Base-by-base conservation (phyloP, 495 filamentous ascomycete species). In the Penicillium ucsense region DNA sequence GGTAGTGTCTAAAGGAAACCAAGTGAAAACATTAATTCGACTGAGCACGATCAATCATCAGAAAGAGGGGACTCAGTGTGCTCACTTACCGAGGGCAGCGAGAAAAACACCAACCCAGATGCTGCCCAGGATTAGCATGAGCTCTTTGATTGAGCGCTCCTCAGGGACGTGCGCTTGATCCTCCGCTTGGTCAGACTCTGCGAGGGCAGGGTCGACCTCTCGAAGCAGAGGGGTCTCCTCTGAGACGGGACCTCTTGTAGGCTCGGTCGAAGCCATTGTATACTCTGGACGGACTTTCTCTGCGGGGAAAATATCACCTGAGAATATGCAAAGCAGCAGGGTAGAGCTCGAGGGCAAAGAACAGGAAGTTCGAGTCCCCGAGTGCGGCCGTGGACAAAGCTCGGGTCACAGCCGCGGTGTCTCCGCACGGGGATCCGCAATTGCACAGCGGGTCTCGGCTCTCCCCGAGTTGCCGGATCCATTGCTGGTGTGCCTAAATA, bases 91-190 rank as follows among this genome's bases (percentile, higher is more conserved):
- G 7, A 92, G 63, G 9, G 89, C 88, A 35, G 86, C 84, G 2
- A 94, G 76, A 57, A 94, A 94, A 4, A 89, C 86, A 29, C 89
- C 87, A 3, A 90, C 55, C 79, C 85, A 89, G 33, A 84, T 67
- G 52, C 68, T 70, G 4, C 63, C 53, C 43, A 78, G 54, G 31
- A 75, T 65, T 9, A 74, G 11, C 9, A 74, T 55, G 43, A 77
- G 45, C 49, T 73, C 59, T 20, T 59, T 67, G 3, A 69, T 73
- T 31, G 55, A 70, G 39, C 61, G 61, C 48, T 76, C 72, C 40
- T 68, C 53, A 29, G 53, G 47, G 34, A 64, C 35, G 1, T 63
- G 64, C 37, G 52, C 55, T 30, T 60, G 51, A 8, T 51, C 45
- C 2, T 61, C 55, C 31, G 54, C 27, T 31, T 41, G 31, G 45